These are phyloP conservation scores for Diplodia sapinea DNA, from an alignment of 2,329 filamentous ascomycete species.

Conservation along the genomic window DNA sequence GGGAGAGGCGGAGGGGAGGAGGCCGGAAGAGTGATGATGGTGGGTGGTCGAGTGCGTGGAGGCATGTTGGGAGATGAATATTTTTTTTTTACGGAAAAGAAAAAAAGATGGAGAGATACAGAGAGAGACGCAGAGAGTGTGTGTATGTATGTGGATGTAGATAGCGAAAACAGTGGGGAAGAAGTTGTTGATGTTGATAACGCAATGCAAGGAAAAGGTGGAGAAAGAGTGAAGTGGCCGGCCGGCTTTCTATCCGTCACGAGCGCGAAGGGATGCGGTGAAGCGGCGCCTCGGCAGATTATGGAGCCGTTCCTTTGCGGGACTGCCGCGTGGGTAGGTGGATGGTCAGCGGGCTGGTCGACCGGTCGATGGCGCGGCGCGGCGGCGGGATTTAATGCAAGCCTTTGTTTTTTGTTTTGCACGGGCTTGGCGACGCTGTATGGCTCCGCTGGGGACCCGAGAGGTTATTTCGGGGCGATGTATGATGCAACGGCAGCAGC, in stretches of 20 bases:
- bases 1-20: background rate
- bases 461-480: background rate
- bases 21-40: constrained; percentile 13
- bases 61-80: background rate
- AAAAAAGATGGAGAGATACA: too few species aligned
- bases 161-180: background rate
- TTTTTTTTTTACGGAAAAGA: background rate
- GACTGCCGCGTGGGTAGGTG: background rate
- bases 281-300: background rate
- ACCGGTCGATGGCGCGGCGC: background rate
- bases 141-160: background rate
- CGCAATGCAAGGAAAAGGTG: constrained; percentile 7
- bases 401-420: background rate
- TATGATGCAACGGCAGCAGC: background rate
- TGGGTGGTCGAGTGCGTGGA: background rate
- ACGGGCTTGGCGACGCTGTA: background rate
- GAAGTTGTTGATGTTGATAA: background rate
- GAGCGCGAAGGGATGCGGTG: background rate
- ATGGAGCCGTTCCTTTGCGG: background rate
- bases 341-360: background rate
- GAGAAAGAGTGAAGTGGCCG: background rate
- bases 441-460: constrained; percentile 1
- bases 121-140: background rate
- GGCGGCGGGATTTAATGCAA: background rate
- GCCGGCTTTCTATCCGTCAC: background rate